Base-by-base conservation (phyloP, 2,329 filamentous ascomycete species). In the Magnaporthiopsis incrustans region DNA sequence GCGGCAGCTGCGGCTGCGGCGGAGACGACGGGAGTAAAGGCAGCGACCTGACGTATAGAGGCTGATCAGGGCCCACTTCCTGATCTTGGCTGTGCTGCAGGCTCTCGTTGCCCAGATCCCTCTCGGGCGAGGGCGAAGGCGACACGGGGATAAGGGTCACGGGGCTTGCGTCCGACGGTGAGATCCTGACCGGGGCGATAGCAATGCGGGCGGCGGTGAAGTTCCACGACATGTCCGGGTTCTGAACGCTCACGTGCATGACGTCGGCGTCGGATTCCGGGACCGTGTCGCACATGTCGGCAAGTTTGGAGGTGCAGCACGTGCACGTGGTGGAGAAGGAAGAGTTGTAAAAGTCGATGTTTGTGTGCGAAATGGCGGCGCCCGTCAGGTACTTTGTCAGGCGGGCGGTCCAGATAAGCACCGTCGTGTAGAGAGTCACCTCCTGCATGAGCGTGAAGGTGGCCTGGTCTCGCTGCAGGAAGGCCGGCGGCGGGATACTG, bases 321-420 rank as follows among this genome's bases (percentile, higher is more conserved):
- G 15, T 50, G 65, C 68, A 69, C 11, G 33, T 59, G 14, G 67
- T 65, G 38, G 64, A 63, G 33, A 69, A 69, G n/a, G 68, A 65
- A 18, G 53, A 25, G 12, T 63, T 67, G 35, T 68, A 64, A 56
- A 69, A 69, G 27, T 69, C 65, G 22, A 66, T 65, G 59, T 64
- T 65, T 1, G 64, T 64, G 3, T 66, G 64, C 27, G 61, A 63
- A 0, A 44, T 62, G 6, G 67, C 66, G 1, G 68, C 67, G 5
- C 63, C 62, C n/a, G 44, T 61, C 4, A 69, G 65, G 58, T 69
- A 69, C 26, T 65, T 66, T 60, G 64, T 64, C 58, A 69, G 61
- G 2, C 68, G 66, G 8, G 59, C 63, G 25, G 65, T 64, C 68
- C 67, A 69, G 12, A 69, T 64, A 10, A 67, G 63, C 32, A 67